Percentiles rank a stretch among this genome's conserved stretches.
Conservation (phyloP, 371 early-diverging fungal genomes). For the Enterospora canceri region DNA sequence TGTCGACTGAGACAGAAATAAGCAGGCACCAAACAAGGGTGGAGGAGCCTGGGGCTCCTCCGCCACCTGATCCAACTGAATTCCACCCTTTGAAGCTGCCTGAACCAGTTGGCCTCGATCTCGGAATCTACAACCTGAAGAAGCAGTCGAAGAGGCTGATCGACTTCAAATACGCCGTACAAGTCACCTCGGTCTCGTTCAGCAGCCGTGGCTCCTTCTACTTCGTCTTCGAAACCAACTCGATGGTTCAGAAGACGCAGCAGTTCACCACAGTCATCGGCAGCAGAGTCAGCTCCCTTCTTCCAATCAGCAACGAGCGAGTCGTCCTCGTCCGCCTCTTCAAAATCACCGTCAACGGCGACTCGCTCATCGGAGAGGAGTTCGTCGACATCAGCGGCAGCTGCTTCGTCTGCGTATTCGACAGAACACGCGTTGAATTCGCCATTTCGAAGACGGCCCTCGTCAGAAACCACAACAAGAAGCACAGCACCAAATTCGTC, state of each 20-base stretch:
- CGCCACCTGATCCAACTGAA: background rate
- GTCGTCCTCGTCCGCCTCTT: conserved; percentile 30
- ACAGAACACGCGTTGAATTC: conserved; percentile 26
- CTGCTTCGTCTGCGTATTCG: conserved; percentile 12
- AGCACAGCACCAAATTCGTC: conserved; percentile 25
- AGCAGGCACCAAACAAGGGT: background rate
- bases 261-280: conserved; percentile 38
- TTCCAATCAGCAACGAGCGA: conserved; percentile 32
- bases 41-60: background rate
- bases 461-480: conserved; percentile 4
- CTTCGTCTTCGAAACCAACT: conserved; percentile 38
- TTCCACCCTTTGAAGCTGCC: background rate
- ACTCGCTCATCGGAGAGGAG: conserved; percentile 42
- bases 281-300: conserved; percentile 13
- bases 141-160: background rate
- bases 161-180: conserved; percentile 28
- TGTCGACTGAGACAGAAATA: background rate
- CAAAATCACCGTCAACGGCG: conserved; percentile 44
- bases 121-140: conserved; percentile 24
- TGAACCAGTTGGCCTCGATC: background rate
- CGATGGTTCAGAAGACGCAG: conserved; percentile 29
- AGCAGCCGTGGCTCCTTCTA: conserved; percentile 38
- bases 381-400: background rate
- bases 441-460: conserved; percentile 9
- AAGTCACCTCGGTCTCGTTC: conserved; percentile 31